phyloP scores from a whole-genome alignment of 805 yeast species.

The Candida ficus region DNA sequence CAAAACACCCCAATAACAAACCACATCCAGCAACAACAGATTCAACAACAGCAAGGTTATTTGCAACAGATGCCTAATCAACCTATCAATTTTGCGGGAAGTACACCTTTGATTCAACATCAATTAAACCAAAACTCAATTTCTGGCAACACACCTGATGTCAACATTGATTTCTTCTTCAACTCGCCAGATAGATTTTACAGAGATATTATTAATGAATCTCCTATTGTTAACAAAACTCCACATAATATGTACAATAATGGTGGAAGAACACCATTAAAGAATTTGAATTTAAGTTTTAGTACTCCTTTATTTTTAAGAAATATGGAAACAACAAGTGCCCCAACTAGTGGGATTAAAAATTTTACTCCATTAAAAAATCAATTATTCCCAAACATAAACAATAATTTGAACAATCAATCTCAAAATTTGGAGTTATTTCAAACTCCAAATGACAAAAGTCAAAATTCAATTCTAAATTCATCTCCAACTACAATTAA shows the following conservation, averaged over 20 bases:
- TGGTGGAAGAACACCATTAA: slow-evolving; percentile 24
- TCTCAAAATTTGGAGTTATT: slow-evolving; percentile 14
- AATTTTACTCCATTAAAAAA: slow-evolving; percentile 23
- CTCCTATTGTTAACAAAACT: slow-evolving; percentile 21
- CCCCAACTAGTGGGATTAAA: slow-evolving; percentile 2
- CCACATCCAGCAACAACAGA: slow-evolving; percentile 9
- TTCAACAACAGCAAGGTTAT: slow-evolving; percentile 11
- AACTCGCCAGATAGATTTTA: slow-evolving; percentile 26
- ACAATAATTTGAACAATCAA: not conserved
- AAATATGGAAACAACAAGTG: slow-evolving; percentile 14
- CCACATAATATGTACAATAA: slow-evolving; percentile 10
- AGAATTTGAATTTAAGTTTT: slow-evolving; percentile 17
- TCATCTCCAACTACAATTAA: slow-evolving; percentile 27
- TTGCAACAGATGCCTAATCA: slow-evolving; percentile 1
- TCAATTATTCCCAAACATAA: slow-evolving; percentile 15
- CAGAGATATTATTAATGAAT: slow-evolving; percentile 24
- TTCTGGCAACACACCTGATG: slow-evolving; percentile 6
- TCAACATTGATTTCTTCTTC: slow-evolving; percentile 15
- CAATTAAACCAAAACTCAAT: not conserved
- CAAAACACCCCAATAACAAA: slow-evolving; percentile 23
- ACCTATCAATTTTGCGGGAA: slow-evolving; percentile 3
- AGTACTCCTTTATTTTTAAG: slow-evolving; percentile 25
- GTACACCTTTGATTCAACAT: slow-evolving; percentile 6
- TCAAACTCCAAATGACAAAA: slow-evolving; percentile 17
- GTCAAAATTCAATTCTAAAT: slow-evolving; percentile 15